Percentiles rank a stretch among this genome's conserved stretches.
phyloP scores from a whole-genome alignment of 257 asterid species.

The Fraxinus quadrangulata region DNA sequence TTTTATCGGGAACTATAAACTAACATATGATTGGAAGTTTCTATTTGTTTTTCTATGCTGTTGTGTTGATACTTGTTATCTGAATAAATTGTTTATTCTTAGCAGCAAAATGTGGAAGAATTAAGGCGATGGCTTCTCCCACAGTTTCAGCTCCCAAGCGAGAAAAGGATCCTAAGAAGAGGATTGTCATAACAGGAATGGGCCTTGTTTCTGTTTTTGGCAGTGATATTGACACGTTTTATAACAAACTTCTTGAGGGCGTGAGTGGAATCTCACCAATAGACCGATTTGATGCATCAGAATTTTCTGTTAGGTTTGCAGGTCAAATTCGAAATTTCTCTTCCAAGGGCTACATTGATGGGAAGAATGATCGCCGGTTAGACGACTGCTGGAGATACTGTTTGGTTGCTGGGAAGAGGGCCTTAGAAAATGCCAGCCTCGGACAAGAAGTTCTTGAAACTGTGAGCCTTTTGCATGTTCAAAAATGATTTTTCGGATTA shows the following conservation, averaged over 20 bases:
- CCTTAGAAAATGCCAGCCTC: slow-evolving; percentile 53
- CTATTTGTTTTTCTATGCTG: neutral
- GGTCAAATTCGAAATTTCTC: slow-evolving; percentile 57
- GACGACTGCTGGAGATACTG: slow-evolving; percentile 64
- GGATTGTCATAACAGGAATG: slow-evolving; percentile 56
- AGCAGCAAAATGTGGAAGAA: slow-evolving; percentile 34
- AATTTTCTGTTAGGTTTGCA: slow-evolving; percentile 40
- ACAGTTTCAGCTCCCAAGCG: slow-evolving; percentile 49
- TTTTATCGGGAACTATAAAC: too few relatives aligned
- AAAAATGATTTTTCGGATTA: neutral
- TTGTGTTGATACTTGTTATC: neutral
- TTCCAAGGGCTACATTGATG: slow-evolving; percentile 50
- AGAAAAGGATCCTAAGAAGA: slow-evolving; percentile 51
- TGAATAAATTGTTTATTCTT: neutral
- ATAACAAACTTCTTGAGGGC: slow-evolving; percentile 48
- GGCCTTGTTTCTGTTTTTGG: slow-evolving; percentile 68
- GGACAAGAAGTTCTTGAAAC: slow-evolving; percentile 37
- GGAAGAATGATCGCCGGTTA: slow-evolving; percentile 45
- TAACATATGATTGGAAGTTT: neutral
- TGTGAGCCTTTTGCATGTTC: slow-evolving; percentile 26
- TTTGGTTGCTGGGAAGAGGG: slow-evolving; percentile 57
- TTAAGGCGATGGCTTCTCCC: slow-evolving; percentile 42
- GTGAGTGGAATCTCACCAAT: slow-evolving; percentile 51
- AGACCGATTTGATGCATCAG: slow-evolving; percentile 52
- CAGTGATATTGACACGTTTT: slow-evolving; percentile 41